Percentiles rank a stretch among this genome's conserved stretches.
phyloP scores from a whole-genome alignment of 2,329 filamentous ascomycete species.

The Coniochaeta sp. region DNA sequence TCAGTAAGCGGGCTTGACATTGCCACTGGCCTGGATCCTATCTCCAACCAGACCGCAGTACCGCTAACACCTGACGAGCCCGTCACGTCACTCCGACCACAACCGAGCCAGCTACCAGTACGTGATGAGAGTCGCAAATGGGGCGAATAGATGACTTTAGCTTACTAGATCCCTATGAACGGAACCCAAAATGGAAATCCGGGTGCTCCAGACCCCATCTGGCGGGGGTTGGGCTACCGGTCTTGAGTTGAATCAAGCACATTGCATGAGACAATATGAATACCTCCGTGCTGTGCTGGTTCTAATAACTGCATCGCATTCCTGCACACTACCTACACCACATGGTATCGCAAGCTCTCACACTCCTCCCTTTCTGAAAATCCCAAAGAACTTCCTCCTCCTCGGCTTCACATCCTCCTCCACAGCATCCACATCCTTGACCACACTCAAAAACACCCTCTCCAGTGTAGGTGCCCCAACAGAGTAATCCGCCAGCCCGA shows the following conservation, averaged over 20 bases:
- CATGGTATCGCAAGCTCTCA: no score
- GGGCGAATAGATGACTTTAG: no score
- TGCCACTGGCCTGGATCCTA: constrained; percentile 8
- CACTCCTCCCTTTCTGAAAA: background rate
- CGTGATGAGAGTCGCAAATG: no score
- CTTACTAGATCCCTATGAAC: no score
- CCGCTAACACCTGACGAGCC: background rate
- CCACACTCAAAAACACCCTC: constrained; percentile 62
- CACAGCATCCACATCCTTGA: constrained; percentile 52
- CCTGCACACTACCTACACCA: no score
- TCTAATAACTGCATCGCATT: no score
- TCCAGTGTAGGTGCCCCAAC: constrained; percentile 61
- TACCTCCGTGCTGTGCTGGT: no score
- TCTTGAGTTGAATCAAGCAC: no score
- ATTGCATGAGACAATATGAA: no score
- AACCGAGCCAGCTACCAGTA: background rate
- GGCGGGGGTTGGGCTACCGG: no score
- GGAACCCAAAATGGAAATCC: no score
- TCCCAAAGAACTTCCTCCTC: constrained; percentile 5
- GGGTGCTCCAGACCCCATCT: no score
- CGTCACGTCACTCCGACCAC: background rate
- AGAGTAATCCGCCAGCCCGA: constrained; percentile 59
- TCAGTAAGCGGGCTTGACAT: constrained; percentile 17
- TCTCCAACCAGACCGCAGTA: background rate
- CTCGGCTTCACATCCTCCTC: constrained; percentile 34